Base-by-base conservation (phyloP, 371 early-diverging fungal species). In the Rhizomucor miehei region DNA sequence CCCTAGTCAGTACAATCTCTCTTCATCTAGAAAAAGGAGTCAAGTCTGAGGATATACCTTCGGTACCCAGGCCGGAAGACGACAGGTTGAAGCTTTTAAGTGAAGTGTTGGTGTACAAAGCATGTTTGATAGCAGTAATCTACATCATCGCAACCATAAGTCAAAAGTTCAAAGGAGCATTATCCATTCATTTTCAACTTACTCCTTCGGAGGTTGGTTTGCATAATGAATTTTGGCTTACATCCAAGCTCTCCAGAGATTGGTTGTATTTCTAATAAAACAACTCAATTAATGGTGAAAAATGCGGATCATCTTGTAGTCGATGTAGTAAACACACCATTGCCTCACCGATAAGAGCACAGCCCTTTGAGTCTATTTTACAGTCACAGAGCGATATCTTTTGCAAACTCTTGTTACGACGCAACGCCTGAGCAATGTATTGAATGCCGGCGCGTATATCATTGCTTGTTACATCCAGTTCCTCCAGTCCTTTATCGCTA, bases 21-120 rank as follows among this genome's bases (percentile, higher is more conserved):
- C 17, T 14, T 29, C n/a, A 23, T 23, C 19, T 6, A 34, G 20
- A 12, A 8, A 4, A 10, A 20, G 14, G 3, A 23, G 9, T 20
- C 24, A 23, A 44, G n/a, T 37, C 10, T 34, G 20, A 41, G 29
- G 14, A 47, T 48, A 36, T 61, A 71, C 84, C 79, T 72, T 87
- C 88, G 6, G 88, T 75, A 10, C 61, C 70, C 55, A 89, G 62
- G 14, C 73, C 71, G 1, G 85, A 79, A n/a, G 79, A 77, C 9
- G 89, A 75, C 59, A 92, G 68, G n/a, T 73, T 69, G 40, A 90
- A 62, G 40, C 76, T 82, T 38, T 66, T 71, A 16, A 93, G 65
- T 5, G 83, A 69, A 39, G 68, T 70, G 73, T 91, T 91, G 25
- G 74, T 65, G n/a, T 74, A 62, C 48, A 91, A 54, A 16, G 87